Conservation (phyloP, 1,284 basidiomycete genomes). For the Tilletia walkeri region DNA sequence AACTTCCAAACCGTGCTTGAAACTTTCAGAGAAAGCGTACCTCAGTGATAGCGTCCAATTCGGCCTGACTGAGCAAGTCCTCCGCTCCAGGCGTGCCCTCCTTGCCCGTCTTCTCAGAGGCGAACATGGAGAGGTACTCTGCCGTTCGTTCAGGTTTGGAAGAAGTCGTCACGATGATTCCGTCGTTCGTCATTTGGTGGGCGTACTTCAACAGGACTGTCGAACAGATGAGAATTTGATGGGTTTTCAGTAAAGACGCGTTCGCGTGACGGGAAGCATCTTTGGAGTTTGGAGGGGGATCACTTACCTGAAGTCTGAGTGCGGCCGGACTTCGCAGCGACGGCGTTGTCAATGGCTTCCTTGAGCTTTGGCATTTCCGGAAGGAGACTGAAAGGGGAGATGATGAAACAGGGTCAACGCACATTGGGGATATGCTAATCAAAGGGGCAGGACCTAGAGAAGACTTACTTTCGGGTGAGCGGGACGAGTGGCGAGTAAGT, state of each 20-base stretch:
- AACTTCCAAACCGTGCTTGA: neutral
- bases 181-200: neutral
- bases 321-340: constrained; percentile 6
- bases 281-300: neutral
- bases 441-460: neutral
- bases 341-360: constrained; percentile 11
- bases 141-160: neutral
- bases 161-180: constrained; percentile 6
- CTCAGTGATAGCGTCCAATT: constrained; percentile 4
- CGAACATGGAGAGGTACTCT: constrained; percentile 9
- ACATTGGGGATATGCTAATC: neutral
- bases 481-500: neutral
- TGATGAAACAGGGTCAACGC: neutral
- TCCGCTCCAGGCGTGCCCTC: neutral
- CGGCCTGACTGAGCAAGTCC: neutral
- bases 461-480: constrained; percentile 5
- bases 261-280: no score
- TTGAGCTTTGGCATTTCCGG: constrained; percentile 8
- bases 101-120: neutral
- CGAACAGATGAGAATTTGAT: neutral
- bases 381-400: neutral
- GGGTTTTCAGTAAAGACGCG: neutral
- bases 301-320: constrained; percentile 5
- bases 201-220: constrained; percentile 14
- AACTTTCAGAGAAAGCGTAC: neutral